Evolutionary conservation across 2,329 filamentous ascomycete genomes (phyloP), one percentile per base, ranked within the genome.

Genomic region (Penicillium brasilianum): DNA sequence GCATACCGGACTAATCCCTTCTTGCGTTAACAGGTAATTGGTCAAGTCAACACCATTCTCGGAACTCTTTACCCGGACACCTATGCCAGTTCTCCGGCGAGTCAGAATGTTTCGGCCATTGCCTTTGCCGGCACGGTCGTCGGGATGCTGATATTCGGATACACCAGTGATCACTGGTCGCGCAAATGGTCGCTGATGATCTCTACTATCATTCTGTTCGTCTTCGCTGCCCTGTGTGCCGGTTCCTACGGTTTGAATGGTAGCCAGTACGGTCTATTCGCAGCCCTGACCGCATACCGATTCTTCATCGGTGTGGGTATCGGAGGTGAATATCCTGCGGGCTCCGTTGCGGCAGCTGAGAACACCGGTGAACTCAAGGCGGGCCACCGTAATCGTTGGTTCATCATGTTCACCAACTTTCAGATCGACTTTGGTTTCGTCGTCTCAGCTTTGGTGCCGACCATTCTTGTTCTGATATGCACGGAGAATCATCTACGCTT

Each of bases 351-450:
- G 1, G 90, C 88, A 56, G 91, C 93, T 2, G 93, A 97, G 77
- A 90, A 89, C 4, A 93, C 90, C 0, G 91, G 91, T 22, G 92
- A 96, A 73, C 82, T 97, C 61, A 92, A 92, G 75, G 76, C 79
- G 16, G 93, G 93, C 11, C 89, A 90, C 16, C 84, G 93, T n/a
- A 94, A 97, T 73, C 84, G 90, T 41, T 96, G 92, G 92, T 97
- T 93, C 73, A 91, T 94, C 69, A 83, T 96, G 66, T 96, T 95
- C 76, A 96, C 91, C 50, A 96, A 96, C 76, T 87, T 90, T 25
- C 90, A 93, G 82, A 96, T 96, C 62, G 91, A 96, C 72, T 85
- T 87, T 56, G 93, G 91, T 0, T 97, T 96, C 66, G 90, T 96
- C 1, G 82, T 94, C 58, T 88, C 91, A 9, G 88, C 91, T 0